Evolutionary conservation across 805 yeast genomes (phyloP).

Genomic region (Metschnikowia continentalis): DNA sequence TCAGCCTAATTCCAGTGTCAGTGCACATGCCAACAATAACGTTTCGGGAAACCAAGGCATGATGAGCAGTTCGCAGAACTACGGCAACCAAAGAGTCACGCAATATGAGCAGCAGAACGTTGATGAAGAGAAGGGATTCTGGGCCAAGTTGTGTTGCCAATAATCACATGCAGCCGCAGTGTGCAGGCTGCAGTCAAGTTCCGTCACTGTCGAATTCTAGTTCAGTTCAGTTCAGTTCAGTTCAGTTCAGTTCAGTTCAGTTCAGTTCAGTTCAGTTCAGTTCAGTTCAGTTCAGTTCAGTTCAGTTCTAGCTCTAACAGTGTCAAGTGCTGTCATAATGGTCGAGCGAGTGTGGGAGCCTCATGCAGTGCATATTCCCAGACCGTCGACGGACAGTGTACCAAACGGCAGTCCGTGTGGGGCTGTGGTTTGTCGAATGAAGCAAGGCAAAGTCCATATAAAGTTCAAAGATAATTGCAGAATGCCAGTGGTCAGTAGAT

Average conservation of each 20-base stretch:
- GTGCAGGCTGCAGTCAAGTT: no score
- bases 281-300: no score
- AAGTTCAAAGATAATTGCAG: neutral
- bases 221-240: no score
- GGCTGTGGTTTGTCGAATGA: neutral
- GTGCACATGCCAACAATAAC: conserved; percentile 17
- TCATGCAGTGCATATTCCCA: conserved; percentile 1
- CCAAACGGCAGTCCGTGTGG: no score
- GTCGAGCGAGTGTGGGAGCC: neutral
- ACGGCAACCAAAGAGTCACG: conserved; percentile 22
- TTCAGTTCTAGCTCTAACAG: no score
- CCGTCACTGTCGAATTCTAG: no score
- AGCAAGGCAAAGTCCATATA: neutral
- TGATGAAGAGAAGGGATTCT: conserved; percentile 37
- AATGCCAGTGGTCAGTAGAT: neutral
- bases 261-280: no score
- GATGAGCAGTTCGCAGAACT: conserved; percentile 22
- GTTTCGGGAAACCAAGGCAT: conserved; percentile 21
- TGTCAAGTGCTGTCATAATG: neutral
- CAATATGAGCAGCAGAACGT: conserved; percentile 38
- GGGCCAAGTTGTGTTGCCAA: conserved; percentile 42
- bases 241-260: no score
- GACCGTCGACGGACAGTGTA: no score
- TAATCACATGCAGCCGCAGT: conserved; percentile 11
- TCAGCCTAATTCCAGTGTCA: conserved; percentile 18